Percentiles rank a stretch among this genome's conserved stretches.
These are phyloP conservation scores for Rutidosis leptorrhynchoides DNA, from an alignment of 129 eudicot species.

Conservation along the genomic window DNA sequence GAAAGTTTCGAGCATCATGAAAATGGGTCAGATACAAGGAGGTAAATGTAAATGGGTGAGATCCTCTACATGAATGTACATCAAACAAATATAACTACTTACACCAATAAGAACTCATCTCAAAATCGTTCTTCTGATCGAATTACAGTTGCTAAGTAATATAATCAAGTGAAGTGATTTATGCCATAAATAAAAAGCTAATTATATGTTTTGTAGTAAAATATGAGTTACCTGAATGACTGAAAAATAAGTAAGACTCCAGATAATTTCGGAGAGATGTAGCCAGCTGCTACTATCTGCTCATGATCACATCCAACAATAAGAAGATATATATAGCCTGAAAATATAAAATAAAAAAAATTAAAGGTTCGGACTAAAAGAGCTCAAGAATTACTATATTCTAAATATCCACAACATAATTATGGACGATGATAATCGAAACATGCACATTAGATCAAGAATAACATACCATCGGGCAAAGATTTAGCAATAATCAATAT, in stretches of 20 bases:
- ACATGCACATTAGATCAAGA: neutral
- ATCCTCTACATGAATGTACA: too few species aligned
- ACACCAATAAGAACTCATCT: too few species aligned
- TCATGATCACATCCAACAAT: conserved; percentile 36
- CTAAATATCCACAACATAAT: conserved; percentile 1
- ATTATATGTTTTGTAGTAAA: neutral
- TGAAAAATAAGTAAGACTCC: conserved; percentile 53
- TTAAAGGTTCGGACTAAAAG: conserved; percentile 1
- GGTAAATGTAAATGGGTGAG: too few species aligned
- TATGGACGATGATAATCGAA: neutral
- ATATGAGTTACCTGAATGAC: conserved; percentile 49
- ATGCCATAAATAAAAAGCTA: conserved; percentile 5
- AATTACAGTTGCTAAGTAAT: neutral
- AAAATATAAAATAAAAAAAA: conserved; percentile 28
- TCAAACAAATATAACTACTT: too few species aligned
- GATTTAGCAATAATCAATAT: conserved; percentile 45
- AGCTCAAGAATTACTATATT: conserved; percentile 10
- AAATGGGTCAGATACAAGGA: too few species aligned
- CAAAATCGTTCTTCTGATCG: too few species aligned
- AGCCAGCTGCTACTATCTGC: conserved; percentile 40
- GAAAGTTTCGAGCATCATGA: too few species aligned
- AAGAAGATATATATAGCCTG: conserved; percentile 47
- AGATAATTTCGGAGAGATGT: conserved; percentile 60
- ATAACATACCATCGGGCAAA: conserved; percentile 50
- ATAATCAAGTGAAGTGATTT: neutral